These are phyloP conservation scores for Xylariaceae sp. DNA, from an alignment of 2,329 filamentous ascomycete genomes.

Conservation along the genomic window DNA sequence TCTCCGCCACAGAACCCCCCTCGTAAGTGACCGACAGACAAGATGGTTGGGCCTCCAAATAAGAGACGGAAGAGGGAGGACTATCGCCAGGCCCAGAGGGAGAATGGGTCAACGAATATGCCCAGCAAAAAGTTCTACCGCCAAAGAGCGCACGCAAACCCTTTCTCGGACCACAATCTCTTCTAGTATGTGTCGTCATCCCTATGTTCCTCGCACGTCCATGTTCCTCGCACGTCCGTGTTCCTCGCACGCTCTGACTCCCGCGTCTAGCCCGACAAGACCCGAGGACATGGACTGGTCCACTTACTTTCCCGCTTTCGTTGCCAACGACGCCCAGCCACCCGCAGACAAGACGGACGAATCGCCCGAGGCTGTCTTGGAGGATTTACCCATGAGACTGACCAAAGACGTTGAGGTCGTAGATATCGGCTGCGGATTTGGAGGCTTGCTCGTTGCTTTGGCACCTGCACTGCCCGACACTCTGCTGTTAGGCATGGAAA, in stretches of 20 bases:
- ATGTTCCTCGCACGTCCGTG: no score
- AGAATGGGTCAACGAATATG: constrained; percentile 51
- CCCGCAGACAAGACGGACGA: constrained; percentile 12
- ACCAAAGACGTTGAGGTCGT: constrained; percentile 77
- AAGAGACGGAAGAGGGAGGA: constrained; percentile 60
- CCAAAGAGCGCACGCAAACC: constrained; percentile 94
- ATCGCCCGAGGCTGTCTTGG: constrained; percentile 7
- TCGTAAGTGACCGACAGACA: no score
- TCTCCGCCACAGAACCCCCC: no score
- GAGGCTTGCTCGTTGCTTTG: constrained; percentile 80
- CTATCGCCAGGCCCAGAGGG: constrained; percentile 49
- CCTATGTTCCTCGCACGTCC: no score
- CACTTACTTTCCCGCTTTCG: constrained; percentile 69
- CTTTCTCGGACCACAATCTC: constrained; percentile 89
- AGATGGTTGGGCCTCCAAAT: constrained; percentile 38
- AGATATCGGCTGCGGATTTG: constrained; percentile 96
- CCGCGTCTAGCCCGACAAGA: constrained; percentile 56
- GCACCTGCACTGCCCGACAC: constrained; percentile 74
- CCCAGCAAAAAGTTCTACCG: constrained; percentile 95
- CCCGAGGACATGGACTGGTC: constrained; percentile 91
- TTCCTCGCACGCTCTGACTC: no score
- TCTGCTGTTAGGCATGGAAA: constrained; percentile 84
- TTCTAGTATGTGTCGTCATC: constrained; percentile 59
- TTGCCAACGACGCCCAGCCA: constrained; percentile 31
- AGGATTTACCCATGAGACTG: constrained; percentile 30